Conservation (phyloP, 2,329 filamentous ascomycete species). For the Oidium heveae region DNA sequence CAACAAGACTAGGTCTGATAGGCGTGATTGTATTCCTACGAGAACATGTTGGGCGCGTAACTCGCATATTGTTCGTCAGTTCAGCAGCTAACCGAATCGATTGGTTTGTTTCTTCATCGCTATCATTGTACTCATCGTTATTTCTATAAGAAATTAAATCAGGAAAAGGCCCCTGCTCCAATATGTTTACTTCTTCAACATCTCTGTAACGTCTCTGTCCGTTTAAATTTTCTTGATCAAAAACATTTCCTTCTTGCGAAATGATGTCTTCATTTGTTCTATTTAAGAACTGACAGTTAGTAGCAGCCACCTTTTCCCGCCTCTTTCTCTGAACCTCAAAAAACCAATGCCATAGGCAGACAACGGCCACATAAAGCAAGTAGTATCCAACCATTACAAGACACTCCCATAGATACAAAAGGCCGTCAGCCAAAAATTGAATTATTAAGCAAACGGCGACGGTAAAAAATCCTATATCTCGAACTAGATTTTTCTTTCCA, state of each 20-base stretch:
- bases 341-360: constrained; percentile 85
- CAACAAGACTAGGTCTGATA: constrained; percentile 79
- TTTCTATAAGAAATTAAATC: constrained; percentile 17
- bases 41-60: constrained; percentile 40
- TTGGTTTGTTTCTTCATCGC: constrained; percentile 27
- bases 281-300: constrained; percentile 48
- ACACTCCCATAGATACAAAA: constrained; percentile 72
- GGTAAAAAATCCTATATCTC: constrained; percentile 83
- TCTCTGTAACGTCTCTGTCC: constrained; percentile 12
- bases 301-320: constrained; percentile 41
- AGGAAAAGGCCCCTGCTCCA: constrained; percentile 14
- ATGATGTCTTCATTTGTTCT: constrained; percentile 25
- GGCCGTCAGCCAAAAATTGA: constrained; percentile 64
- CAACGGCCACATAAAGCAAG: constrained; percentile 63
- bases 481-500: constrained; percentile 64
- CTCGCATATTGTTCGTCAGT: constrained; percentile 77
- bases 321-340: constrained; percentile 33
- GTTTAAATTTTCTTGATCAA: constrained; percentile 23
- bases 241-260: constrained; percentile 39
- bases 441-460: constrained; percentile 69
- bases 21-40: constrained; percentile 55
- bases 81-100: constrained; percentile 51
- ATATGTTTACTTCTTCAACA: constrained; percentile 11
- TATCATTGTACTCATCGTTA: constrained; percentile 6
- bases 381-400: constrained; percentile 79